Evolutionary conservation across 352 stramenopile species (phyloP).

Genomic region (Globisporangium nodosum): DNA sequence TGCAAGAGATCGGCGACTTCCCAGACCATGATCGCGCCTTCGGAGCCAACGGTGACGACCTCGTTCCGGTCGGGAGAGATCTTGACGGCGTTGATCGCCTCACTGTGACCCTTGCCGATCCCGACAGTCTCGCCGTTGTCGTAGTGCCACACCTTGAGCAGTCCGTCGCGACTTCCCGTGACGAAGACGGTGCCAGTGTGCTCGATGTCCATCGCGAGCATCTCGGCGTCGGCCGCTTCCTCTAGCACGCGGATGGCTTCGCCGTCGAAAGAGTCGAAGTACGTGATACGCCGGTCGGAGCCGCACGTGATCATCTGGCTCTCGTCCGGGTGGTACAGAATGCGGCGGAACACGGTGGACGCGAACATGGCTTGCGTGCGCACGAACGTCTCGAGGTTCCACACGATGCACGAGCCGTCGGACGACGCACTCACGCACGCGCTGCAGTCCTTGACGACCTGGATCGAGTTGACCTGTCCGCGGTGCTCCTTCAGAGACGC

Average conservation of each 20-base stretch:
- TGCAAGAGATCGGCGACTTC: constrained; percentile 47
- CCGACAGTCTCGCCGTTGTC: constrained; percentile 91
- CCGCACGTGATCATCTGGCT: constrained; percentile 95
- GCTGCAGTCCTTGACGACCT: constrained; percentile 65
- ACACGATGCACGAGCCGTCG: constrained; percentile 93
- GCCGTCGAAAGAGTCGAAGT: constrained; percentile 95
- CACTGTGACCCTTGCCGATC: constrained; percentile 90
- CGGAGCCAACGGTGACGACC: constrained; percentile 92
- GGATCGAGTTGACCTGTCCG: constrained; percentile 90
- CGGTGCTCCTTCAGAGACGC: constrained; percentile 95
- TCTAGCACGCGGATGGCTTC: constrained; percentile 93
- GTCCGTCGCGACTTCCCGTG: constrained; percentile 85
- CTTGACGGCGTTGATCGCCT: constrained; percentile 90
- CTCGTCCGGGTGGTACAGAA: constrained; percentile 96
- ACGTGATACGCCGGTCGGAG: constrained; percentile 94
- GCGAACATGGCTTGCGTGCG: constrained; percentile 95
- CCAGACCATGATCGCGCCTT: constrained; percentile 97
- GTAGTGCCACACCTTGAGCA: constrained; percentile 96
- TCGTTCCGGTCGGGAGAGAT: constrained; percentile 91
- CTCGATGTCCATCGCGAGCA: constrained; percentile 93
- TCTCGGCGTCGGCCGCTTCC: constrained; percentile 83
- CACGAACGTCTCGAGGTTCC: constrained; percentile 92
- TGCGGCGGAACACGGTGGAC: constrained; percentile 91
- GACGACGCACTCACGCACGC: constrained; percentile 74
- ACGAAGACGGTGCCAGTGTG: constrained; percentile 87